Base-by-base conservation (phyloP, 306 rosid species). In the Spatholobus suberectus region DNA sequence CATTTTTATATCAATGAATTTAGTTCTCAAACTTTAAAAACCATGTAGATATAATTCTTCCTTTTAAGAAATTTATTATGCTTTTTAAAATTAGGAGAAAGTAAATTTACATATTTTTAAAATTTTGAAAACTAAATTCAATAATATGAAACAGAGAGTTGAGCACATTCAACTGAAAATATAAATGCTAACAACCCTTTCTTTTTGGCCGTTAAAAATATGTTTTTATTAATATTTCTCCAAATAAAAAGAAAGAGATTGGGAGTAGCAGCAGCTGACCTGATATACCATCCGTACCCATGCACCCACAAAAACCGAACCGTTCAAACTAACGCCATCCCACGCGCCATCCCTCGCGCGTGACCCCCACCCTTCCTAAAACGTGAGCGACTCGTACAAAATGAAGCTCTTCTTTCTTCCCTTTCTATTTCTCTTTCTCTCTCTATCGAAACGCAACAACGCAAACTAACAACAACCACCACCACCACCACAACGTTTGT, bases 391-490 rank as follows among this genome's bases (percentile, higher is more conserved):
- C 21, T 70, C 73, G 49, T 71, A 62, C 61, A 81, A 81, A 27
- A 11, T 10, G 21, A 52, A 66, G 38, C 27, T 6, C 24, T 37
- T 27, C 78, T 74, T 69, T 74, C 51, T 77, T 13, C 20, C 52
- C 5, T 6, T 46, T 3, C 35, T 29, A 47, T 66, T 72, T 54
- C 73, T 68, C 57, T 82, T 61, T 76, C 44, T 82, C 47, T 77
- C 72, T 77, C 1, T 7, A 23, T 58, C 43, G 21, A 62, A 72
- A 81, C 78, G 7, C 37, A 52, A 79, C 70, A 61, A 52, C 70
- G 32, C 52, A 63, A 81, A 75, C 77, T 54, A 67, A 15, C 81
- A 83, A 57, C 78, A 62, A 80, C 78, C 46, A 65, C 81, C 73
- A 80, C 71, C 62, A 68, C 54, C 18, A 69, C 55, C 0, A 51